phyloP scores from a whole-genome alignment of 1,139 yeast species.

The Blastobotrys indianensis region DNA sequence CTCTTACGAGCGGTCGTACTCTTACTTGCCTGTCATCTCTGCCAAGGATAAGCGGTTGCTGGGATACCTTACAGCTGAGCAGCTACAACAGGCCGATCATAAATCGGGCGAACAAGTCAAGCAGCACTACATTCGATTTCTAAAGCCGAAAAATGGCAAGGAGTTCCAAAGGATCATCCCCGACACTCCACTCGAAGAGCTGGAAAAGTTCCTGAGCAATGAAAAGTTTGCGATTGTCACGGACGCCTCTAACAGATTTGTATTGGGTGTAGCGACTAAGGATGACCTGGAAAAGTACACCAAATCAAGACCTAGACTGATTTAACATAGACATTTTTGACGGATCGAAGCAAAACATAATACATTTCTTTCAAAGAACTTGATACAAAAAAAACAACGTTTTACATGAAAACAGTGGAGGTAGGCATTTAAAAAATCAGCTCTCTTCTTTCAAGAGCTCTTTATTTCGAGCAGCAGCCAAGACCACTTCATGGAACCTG shows the following conservation, averaged over 20 bases:
- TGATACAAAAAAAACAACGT: background rate
- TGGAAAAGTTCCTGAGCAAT: constrained; percentile 46
- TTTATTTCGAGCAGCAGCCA: constrained; percentile 62
- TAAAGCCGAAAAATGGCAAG: constrained; percentile 17
- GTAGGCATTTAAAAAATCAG: background rate
- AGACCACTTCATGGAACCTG: constrained; percentile 69
- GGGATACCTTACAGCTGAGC: constrained; percentile 53
- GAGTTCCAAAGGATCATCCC: constrained; percentile 47
- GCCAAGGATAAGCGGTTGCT: constrained; percentile 45
- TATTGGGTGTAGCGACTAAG: constrained; percentile 61
- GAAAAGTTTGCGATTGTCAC: constrained; percentile 56
- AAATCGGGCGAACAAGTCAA: constrained; percentile 38
- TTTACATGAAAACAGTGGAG: background rate
- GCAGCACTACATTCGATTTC: constrained; percentile 30
- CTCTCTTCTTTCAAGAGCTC: constrained; percentile 33
- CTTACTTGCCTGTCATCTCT: constrained; percentile 54
- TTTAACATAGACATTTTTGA: background rate
- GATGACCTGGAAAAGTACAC: constrained; percentile 52
- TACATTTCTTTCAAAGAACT: too few species aligned
- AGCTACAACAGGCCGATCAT: constrained; percentile 36
- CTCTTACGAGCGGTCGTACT: constrained; percentile 53
- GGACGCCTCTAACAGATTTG: constrained; percentile 49
- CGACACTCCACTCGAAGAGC: constrained; percentile 50
- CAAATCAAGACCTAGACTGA: constrained; percentile 42
- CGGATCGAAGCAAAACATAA: too few species aligned